Conservation (phyloP, 164 flowering plant genomes). For the Tinospora cordifolia region DNA sequence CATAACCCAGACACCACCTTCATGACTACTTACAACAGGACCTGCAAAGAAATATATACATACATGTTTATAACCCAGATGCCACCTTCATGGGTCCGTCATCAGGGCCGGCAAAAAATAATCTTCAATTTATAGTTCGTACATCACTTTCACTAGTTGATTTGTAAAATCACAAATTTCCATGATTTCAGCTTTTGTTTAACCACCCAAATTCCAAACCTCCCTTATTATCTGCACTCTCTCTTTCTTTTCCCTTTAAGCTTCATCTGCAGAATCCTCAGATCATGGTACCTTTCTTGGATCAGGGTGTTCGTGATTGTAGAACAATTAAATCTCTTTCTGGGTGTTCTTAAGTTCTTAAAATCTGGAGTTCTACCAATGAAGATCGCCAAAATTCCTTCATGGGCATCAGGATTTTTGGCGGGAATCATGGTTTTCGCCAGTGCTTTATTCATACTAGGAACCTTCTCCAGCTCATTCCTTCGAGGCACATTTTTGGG, state of each 20-base stretch:
- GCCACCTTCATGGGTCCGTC: background rate
- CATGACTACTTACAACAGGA: background rate
- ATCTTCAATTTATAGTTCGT: conserved; percentile 8
- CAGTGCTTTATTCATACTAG: conserved; percentile 9
- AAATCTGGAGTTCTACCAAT: background rate
- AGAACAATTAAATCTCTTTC: background rate
- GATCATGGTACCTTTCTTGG: background rate
- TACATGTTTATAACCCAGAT: background rate
- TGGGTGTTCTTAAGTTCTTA: background rate
- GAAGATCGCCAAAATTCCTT: conserved; percentile 8
- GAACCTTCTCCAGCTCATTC: conserved; percentile 13
- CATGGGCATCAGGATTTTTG: conserved; percentile 9
- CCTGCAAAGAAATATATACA: conserved; percentile 8
- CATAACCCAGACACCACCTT: background rate
- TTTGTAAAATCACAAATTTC: background rate
- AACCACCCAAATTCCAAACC: background rate
- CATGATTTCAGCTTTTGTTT: background rate
- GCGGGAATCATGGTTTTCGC: conserved; percentile 9
- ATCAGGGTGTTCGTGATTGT: background rate
- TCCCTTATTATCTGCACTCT: background rate
- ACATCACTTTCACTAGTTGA: conserved; percentile 3
- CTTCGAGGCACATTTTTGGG: background rate
- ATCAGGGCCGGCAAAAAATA: conserved; percentile 7
- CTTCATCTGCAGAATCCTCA: background rate
- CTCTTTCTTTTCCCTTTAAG: background rate